A percentile compares a stretch with the other conserved stretches of the same genome.
Evolutionary conservation across 495 filamentous ascomycete species (phyloP).

Genomic region (Corynascus novoguineensis): DNA sequence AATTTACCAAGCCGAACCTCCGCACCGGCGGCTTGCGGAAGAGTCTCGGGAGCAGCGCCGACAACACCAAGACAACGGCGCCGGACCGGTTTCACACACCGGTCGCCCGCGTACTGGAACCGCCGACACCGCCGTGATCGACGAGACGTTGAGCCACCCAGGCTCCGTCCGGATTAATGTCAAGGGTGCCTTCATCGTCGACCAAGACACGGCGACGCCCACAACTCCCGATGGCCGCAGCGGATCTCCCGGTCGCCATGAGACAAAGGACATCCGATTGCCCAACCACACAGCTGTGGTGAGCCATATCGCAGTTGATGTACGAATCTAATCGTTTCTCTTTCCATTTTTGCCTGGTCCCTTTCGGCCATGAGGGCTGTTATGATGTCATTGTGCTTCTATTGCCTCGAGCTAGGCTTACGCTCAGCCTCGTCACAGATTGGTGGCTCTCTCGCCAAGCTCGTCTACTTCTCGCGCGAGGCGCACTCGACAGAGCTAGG

Average conservation of each 20-base stretch:
- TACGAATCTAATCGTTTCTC: constrained; percentile 41
- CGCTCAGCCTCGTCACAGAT: constrained; percentile 53
- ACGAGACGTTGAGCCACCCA: constrained; percentile 74
- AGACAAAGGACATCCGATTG: constrained; percentile 87
- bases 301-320: constrained; percentile 94
- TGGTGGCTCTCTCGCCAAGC: constrained; percentile 87
- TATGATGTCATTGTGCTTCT: constrained; percentile 23
- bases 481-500: constrained; percentile 70
- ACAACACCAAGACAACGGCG: background rate
- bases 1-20: constrained; percentile 29
- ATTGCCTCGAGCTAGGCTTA: constrained; percentile 3
- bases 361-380: too few species aligned
- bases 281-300: constrained; percentile 90
- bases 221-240: constrained; percentile 50
- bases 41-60: constrained; percentile 5
- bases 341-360: too few species aligned
- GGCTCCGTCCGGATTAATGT: constrained; percentile 91
- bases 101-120: constrained; percentile 33
- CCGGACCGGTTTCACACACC: background rate
- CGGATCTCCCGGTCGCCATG: constrained; percentile 54
- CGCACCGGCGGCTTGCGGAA: constrained; percentile 4
- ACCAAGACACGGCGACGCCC: constrained; percentile 56
- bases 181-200: constrained; percentile 90
- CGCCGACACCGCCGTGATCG: constrained; percentile 50
- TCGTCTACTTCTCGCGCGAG: constrained; percentile 95